Evolutionary conservation across 75 land plant species (phyloP), one percentile per base, ranked within the genome.

Genomic region (Ceratopteris richardii): DNA sequence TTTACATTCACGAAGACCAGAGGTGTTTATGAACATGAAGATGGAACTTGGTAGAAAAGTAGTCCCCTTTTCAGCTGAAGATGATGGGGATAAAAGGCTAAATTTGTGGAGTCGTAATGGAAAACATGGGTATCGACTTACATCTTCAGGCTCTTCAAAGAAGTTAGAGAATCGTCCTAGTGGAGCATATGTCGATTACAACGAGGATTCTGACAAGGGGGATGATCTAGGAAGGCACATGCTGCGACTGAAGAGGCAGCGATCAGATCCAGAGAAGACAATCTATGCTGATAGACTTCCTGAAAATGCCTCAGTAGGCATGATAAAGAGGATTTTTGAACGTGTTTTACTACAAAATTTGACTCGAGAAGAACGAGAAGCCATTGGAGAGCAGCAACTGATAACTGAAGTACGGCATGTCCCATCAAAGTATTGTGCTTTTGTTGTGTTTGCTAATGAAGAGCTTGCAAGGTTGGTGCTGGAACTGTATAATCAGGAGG

Each of bases 261-360:
- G 51, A 31, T 64, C 68, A 12, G 72, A 70, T 64, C 72, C 73
- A 0, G 73, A 70, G 52, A 64, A 65, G 50, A 70, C 68, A 0
- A 72, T 70, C n/a, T 70, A 66, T 44, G 73, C 73, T 9, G 61
- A 70, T 43, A 44, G 67, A 27, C 59, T 70, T 19, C 73, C 73
- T 4, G 31, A 57, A 11, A 64, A 43, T 64, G 68, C 73, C 4
- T 55, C 69, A 25, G 71, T 44, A 29, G 51, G 48, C 39, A 54
- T 65, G 42, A 70, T 70, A n/a, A 51, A 58, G 22, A 57, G 37
- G 25, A 70, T 70, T 47, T 70, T 70, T 44, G 68, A 64, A 48
- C 44, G 52, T 25, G 73, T 70, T 13, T 20, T 70, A n/a, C 48
- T 26, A 19, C 40, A 70, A 7, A 30, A 57, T 33, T n/a, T 65